Evolutionary conservation across 768 basidiomycete genomes (phyloP).

Genomic region (Piloderma croceum): DNA sequence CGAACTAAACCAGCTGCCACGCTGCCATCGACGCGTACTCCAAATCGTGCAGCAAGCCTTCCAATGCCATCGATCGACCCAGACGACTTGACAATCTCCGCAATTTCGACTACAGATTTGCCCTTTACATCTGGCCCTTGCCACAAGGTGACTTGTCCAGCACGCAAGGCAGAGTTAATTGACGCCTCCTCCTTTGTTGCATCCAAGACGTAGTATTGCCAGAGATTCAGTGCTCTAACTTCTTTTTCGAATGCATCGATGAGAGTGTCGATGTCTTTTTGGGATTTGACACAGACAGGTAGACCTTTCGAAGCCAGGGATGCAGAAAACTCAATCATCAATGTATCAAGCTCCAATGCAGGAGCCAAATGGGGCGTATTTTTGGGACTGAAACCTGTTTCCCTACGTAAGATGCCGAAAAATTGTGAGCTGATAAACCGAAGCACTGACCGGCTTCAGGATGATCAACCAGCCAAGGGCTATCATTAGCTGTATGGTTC

Average conservation of each 20-base stretch:
- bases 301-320: conserved; percentile 61
- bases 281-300: conserved; percentile 61
- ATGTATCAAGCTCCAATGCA: conserved; percentile 88
- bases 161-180: conserved; percentile 48
- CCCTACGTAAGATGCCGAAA: neutral
- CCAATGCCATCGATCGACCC: conserved; percentile 56
- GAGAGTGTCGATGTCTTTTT: conserved; percentile 64
- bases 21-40: conserved; percentile 54
- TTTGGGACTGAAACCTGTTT: conserved; percentile 76
- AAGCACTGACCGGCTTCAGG: conserved; percentile 80
- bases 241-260: conserved; percentile 55
- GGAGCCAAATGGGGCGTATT: conserved; percentile 90
- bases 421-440: neutral
- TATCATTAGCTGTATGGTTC: conserved; percentile 96
- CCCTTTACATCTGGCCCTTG: conserved; percentile 50
- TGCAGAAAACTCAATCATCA: conserved; percentile 75
- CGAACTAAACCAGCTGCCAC: conserved; percentile 72
- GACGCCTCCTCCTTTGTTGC: conserved; percentile 54
- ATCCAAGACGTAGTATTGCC: conserved; percentile 94
- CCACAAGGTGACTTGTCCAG: conserved; percentile 50
- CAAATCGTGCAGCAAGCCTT: conserved; percentile 59
- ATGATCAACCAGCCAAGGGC: conserved; percentile 84
- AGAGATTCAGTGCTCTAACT: conserved; percentile 66
- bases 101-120: conserved; percentile 60
- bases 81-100: conserved; percentile 50